These are phyloP conservation scores for Leccinum variicolor DNA, from an alignment of 768 basidiomycete species.

Conservation along the genomic window DNA sequence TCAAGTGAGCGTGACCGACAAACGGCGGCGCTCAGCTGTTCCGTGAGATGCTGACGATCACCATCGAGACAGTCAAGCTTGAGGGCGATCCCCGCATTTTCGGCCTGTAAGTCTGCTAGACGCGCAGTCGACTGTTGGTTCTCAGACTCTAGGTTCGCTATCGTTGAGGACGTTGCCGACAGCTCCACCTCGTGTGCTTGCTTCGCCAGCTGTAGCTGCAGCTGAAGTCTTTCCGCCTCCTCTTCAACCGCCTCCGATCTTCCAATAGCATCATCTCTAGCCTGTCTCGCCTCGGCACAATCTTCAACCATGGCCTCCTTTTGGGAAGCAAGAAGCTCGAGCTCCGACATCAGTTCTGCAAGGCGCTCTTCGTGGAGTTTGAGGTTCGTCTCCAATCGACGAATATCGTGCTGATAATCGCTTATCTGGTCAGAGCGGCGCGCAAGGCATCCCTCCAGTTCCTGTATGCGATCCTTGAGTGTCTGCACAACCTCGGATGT, in stretches of 20 bases:
- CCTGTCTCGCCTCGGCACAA: slow-evolving; percentile 72
- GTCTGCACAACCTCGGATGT: slow-evolving; percentile 50
- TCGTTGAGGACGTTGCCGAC: slow-evolving; percentile 35
- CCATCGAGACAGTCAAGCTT: slow-evolving; percentile 13
- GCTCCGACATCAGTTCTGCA: slow-evolving; percentile 65
- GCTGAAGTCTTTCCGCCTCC: slow-evolving; percentile 48
- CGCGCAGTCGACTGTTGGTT: slow-evolving; percentile 24
- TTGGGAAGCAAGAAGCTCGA: slow-evolving; percentile 62
- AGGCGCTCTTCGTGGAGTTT: slow-evolving; percentile 73
- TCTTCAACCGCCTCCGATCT: slow-evolving; percentile 61
- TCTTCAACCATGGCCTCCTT: slow-evolving; percentile 84
- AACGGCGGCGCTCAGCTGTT: slow-evolving; percentile 4
- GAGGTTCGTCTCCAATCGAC: slow-evolving; percentile 71
- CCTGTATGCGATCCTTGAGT: slow-evolving; percentile 62
- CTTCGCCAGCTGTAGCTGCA: slow-evolving; percentile 15
- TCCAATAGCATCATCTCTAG: slow-evolving; percentile 60
- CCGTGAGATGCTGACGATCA: slow-evolving; percentile 8
- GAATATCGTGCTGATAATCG: slow-evolving; percentile 76
- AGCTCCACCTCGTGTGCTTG: slow-evolving; percentile 34
- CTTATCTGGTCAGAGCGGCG: slow-evolving; percentile 73
- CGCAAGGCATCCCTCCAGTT: slow-evolving; percentile 62
- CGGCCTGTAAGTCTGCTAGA: slow-evolving; percentile 12
- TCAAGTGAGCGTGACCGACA: slow-evolving; percentile 13
- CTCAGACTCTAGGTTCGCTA: slow-evolving; percentile 35
- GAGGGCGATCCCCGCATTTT: slow-evolving; percentile 13